Evolutionary conservation across 805 yeast genomes (phyloP).

Genomic region (Starmerella powellii): DNA sequence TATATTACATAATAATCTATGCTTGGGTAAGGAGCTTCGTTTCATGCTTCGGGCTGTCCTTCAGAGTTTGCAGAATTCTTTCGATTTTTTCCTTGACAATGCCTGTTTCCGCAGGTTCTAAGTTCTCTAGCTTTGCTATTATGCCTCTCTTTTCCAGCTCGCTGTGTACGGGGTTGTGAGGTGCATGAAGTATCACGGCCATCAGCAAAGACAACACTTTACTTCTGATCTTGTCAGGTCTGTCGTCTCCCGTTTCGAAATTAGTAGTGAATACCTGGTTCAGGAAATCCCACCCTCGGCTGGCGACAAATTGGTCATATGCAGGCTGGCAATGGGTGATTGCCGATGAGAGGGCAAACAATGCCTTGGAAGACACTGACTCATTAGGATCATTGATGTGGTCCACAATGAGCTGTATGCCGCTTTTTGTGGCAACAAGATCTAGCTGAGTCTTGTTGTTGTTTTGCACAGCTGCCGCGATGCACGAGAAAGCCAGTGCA

Average conservation of each 20-base stretch:
- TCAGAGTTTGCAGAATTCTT: conserved; percentile 7
- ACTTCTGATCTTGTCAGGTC: conserved; percentile 8
- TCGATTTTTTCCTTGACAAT: conserved; percentile 12
- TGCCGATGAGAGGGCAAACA: conserved; percentile 66
- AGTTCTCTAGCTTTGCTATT: conserved; percentile 1
- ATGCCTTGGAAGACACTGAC: conserved; percentile 45
- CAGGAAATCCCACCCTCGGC: conserved; percentile 53
- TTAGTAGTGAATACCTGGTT: conserved; percentile 22
- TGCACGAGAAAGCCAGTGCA: conserved; percentile 52
- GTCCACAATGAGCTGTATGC: conserved; percentile 26
- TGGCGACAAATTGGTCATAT: conserved; percentile 41
- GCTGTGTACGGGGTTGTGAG: conserved; percentile 9
- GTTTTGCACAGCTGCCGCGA: conserved; percentile 90
- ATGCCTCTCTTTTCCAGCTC: conserved; percentile 10
- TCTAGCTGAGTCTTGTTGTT: conserved; percentile 64
- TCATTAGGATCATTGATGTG: conserved; percentile 22
- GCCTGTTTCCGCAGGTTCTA: conserved; percentile 3
- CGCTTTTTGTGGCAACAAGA: conserved; percentile 31
- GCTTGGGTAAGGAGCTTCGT: conserved; percentile 2
- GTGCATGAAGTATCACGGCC: conserved; percentile 13
- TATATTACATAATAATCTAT: not conserved
- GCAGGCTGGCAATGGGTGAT: conserved; percentile 56
- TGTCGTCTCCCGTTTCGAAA: conserved; percentile 6
- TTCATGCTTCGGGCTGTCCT: conserved; percentile 10
- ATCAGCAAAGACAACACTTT: conserved; percentile 19